These are phyloP conservation scores for Lipomyces anomalus DNA, from an alignment of 805 yeast genomes.

Conservation along the genomic window DNA sequence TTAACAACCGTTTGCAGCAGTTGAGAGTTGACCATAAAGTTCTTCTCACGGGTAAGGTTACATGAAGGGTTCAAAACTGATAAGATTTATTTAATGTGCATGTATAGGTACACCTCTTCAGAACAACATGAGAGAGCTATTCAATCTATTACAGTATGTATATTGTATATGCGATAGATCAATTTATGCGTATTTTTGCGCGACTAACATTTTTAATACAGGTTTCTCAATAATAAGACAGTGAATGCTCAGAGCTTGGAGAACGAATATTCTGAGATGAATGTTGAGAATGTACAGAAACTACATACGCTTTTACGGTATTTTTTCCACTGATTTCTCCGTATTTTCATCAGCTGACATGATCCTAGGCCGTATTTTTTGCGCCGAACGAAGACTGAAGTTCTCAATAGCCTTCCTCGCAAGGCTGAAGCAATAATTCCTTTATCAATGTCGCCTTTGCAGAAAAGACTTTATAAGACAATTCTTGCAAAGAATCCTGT, in stretches of 20 bases:
- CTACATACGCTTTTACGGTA: conserved; percentile 56
- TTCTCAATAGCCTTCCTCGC: conserved; percentile 67
- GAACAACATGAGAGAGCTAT: conserved; percentile 79
- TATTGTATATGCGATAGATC: neutral
- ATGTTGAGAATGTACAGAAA: conserved; percentile 71
- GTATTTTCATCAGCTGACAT: too few species aligned
- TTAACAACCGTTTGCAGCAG: conserved; percentile 37
- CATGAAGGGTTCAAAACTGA: neutral
- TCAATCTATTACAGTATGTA: conserved; percentile 63
- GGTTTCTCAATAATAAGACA: conserved; percentile 71
- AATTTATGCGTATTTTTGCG: neutral
- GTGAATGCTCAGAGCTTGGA: conserved; percentile 79
- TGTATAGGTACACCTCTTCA: conserved; percentile 83
- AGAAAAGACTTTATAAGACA: conserved; percentile 51
- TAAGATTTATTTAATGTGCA: neutral
- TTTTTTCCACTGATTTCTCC: conserved; percentile 21
- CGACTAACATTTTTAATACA: neutral
- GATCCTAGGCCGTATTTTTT: conserved; percentile 81
- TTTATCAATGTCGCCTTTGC: conserved; percentile 56
- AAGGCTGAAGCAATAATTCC: conserved; percentile 83
- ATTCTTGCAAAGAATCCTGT: conserved; percentile 61
- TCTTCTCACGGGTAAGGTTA: conserved; percentile 66
- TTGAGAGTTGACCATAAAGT: conserved; percentile 59
- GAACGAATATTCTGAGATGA: conserved; percentile 85
- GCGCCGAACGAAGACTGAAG: conserved; percentile 73